phyloP scores from a whole-genome alignment of 2,329 filamentous ascomycete species.

The Diaporthe sp. region DNA sequence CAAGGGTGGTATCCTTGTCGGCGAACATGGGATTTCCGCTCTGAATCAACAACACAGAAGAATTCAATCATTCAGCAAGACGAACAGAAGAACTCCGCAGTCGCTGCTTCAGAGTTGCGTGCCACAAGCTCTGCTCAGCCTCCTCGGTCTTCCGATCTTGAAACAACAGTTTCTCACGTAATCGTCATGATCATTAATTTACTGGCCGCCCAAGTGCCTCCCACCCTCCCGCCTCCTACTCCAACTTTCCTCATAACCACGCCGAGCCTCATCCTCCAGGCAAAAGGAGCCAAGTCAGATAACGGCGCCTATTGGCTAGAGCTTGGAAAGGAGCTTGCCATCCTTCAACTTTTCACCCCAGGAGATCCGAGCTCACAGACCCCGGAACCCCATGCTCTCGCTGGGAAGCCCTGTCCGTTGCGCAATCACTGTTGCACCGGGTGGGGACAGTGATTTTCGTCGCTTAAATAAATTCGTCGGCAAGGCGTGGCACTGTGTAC shows the following conservation, averaged over 20 bases:
- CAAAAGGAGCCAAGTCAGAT: not conserved
- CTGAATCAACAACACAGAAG: not conserved
- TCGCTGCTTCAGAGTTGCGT: not conserved
- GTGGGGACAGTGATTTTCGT: constrained; percentile 33
- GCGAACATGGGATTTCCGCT: constrained; percentile 34
- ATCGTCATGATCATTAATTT: not conserved
- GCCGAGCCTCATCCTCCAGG: constrained; percentile 32
- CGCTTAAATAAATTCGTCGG: constrained; percentile 6
- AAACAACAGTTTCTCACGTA: constrained; percentile 15
- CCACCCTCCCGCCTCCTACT: not conserved
- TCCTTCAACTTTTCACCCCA: not conserved
- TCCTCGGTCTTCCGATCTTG: constrained; percentile 13
- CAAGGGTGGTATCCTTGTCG: constrained; percentile 37
- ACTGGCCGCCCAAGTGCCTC: not conserved
- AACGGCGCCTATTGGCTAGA: constrained; percentile 22
- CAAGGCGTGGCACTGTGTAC: constrained; percentile 9
- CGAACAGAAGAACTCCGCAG: not conserved
- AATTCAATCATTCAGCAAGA: not conserved
- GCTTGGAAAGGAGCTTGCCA: constrained; percentile 30
- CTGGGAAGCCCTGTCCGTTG: constrained; percentile 31
- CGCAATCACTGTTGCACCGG: constrained; percentile 24
- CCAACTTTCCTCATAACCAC: not conserved
- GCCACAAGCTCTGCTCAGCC: constrained; percentile 14
- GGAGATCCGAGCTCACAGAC: constrained; percentile 24
- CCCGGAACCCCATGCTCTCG: not conserved